Conservation (phyloP, 2,329 filamentous ascomycete genomes). For the Niveomyces coronatus region DNA sequence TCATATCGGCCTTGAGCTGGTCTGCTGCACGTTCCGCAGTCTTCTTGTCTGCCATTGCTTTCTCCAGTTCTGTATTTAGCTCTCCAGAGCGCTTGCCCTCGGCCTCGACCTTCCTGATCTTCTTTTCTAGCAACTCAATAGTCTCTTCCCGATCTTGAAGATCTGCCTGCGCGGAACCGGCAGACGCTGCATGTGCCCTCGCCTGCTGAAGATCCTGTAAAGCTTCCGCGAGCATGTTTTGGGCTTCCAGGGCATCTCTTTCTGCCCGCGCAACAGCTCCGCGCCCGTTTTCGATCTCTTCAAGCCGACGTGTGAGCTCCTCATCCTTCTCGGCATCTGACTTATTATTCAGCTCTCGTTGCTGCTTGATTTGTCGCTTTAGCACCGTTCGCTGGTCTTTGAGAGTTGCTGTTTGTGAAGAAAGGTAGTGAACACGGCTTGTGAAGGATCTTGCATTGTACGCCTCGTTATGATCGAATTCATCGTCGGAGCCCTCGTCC, state of each 20-base stretch:
- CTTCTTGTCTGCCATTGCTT: slow-evolving; percentile 14
- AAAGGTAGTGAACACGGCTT: slow-evolving; percentile 67
- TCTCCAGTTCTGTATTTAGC: slow-evolving; percentile 20
- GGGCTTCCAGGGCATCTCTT: slow-evolving; percentile 27
- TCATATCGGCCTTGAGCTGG: slow-evolving; percentile 13
- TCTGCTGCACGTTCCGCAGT: slow-evolving; percentile 11
- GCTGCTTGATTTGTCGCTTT: slow-evolving; percentile 87
- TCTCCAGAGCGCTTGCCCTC: slow-evolving; percentile 20
- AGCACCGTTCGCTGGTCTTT: slow-evolving; percentile 84
- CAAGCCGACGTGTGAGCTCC: slow-evolving; percentile 48
- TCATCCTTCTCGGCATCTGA: slow-evolving; percentile 63
- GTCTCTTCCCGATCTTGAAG: slow-evolving; percentile 33
- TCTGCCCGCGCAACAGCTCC: slow-evolving; percentile 26
- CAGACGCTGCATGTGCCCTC: slow-evolving; percentile 17
- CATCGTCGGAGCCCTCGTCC: slow-evolving; percentile 43
- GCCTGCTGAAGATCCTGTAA: slow-evolving; percentile 37
- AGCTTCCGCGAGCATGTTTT: slow-evolving; percentile 38
- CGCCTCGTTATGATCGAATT: slow-evolving; percentile 43
- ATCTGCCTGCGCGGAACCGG: slow-evolving; percentile 18
- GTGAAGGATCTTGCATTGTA: slow-evolving; percentile 72
- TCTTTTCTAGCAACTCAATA: slow-evolving; percentile 33
- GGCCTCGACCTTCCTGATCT: slow-evolving; percentile 23
- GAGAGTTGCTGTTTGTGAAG: slow-evolving; percentile 63
- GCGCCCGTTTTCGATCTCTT: slow-evolving; percentile 41
- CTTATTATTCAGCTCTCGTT: slow-evolving; percentile 83